A percentile compares a stretch with the other conserved stretches of the same genome.
These are phyloP conservation scores for Camellia japonica DNA, from an alignment of 148 eudicot species.

Conservation along the genomic window DNA sequence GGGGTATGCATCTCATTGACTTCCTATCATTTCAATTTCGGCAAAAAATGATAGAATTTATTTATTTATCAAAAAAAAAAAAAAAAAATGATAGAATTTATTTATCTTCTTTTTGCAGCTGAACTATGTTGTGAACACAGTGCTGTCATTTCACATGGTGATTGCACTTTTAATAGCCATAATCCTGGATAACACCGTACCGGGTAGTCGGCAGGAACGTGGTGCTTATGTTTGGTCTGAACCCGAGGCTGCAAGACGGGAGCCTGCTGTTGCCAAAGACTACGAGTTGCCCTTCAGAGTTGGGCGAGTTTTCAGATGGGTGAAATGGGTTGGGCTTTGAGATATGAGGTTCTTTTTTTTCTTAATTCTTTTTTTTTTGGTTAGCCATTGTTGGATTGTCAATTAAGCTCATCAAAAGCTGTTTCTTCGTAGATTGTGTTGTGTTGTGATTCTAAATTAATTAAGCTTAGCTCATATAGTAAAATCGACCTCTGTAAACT, in stretches of 20 bases:
- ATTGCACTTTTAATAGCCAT: conserved; percentile 87
- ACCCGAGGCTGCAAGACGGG: conserved; percentile 81
- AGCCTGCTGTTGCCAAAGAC: conserved; percentile 84
- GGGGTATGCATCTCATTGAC: conserved; percentile 56
- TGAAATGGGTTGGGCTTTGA: conserved; percentile 95
- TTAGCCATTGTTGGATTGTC: conserved; percentile 3
- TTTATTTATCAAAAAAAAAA: background rate
- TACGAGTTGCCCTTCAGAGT: conserved; percentile 83
- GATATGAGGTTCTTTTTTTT: background rate
- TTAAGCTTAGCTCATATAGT: conserved; percentile 14
- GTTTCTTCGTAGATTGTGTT: background rate
- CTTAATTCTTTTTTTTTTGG: background rate
- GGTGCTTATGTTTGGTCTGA: conserved; percentile 97
- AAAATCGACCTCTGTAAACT: conserved; percentile 16
- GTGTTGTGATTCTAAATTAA: conserved; percentile 10
- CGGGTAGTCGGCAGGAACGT: conserved; percentile 87
- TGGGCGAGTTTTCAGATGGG: conserved; percentile 88
- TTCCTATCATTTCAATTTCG: background rate
- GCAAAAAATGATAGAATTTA: background rate
- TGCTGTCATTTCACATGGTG: conserved; percentile 92
- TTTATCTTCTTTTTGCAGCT: conserved; percentile 47
- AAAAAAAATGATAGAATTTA: background rate
- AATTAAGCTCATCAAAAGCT: conserved; percentile 8
- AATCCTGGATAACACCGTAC: conserved; percentile 86
- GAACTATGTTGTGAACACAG: conserved; percentile 78